Conservation (phyloP, 768 basidiomycete genomes). For the Russula emetica region DNA sequence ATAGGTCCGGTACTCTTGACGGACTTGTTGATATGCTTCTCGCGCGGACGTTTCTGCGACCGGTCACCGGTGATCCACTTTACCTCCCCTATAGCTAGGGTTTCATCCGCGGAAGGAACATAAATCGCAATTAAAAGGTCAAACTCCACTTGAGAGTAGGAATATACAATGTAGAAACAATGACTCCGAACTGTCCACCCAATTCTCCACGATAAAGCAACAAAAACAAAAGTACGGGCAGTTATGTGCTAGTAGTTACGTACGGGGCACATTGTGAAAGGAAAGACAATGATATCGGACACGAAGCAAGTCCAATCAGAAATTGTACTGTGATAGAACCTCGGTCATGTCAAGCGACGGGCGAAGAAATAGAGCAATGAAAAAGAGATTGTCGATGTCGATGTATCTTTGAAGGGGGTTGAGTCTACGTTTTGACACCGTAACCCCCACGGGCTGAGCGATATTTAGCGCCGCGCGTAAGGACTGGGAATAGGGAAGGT, state of each 20-base stretch:
- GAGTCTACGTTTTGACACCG: background rate
- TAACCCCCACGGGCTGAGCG: background rate
- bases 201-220: background rate
- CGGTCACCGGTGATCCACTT: too few species aligned
- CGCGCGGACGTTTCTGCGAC: too few species aligned
- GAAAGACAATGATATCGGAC: background rate
- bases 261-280: background rate
- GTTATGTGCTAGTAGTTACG: background rate
- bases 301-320: background rate
- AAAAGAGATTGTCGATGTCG: background rate
- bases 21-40: too few species aligned
- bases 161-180: conserved; percentile 1
- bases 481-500: background rate
- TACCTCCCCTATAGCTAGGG: too few species aligned
- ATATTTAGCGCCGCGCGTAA: background rate
- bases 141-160: background rate
- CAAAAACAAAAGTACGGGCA: background rate
- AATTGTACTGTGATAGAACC: background rate
- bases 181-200: background rate
- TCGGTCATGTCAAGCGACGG: background rate
- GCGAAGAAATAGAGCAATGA: background rate
- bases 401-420: background rate
- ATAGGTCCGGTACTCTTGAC: too few species aligned
- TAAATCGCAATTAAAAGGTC: background rate
- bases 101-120: background rate